phyloP scores from a whole-genome alignment of 2,329 filamentous ascomycete genomes.

The Cladobotryum mycophilum region DNA sequence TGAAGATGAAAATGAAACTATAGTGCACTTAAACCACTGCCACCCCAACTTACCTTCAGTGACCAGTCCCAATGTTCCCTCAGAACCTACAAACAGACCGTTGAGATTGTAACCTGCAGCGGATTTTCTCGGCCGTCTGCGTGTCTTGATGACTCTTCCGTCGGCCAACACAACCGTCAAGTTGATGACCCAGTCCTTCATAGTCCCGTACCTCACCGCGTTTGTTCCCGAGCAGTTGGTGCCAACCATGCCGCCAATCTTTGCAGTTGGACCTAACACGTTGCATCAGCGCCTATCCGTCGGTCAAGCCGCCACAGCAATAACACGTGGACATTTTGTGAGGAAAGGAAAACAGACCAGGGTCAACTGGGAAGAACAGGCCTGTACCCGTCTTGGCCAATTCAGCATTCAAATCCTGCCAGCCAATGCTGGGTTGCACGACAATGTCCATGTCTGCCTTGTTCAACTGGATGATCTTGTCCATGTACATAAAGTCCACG shows the following conservation, averaged over 20 bases:
- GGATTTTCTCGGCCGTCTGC: constrained; percentile 70
- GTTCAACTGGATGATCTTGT: constrained; percentile 71
- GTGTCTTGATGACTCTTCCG: constrained; percentile 72
- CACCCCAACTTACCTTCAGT: constrained; percentile 51
- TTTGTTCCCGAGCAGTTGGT: constrained; percentile 76
- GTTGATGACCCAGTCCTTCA: constrained; percentile 85
- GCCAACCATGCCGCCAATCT: constrained; percentile 78
- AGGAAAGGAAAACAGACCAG: constrained; percentile 46
- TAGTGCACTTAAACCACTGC: neutral
- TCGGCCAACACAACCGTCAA: constrained; percentile 75
- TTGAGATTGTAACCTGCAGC: constrained; percentile 82
- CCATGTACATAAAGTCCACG: constrained; percentile 86
- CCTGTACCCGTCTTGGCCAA: constrained; percentile 62
- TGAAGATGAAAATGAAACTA: neutral
- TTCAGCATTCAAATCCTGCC: constrained; percentile 78
- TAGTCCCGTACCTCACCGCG: constrained; percentile 73
- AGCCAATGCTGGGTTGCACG: constrained; percentile 85
- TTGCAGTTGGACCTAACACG: constrained; percentile 52
- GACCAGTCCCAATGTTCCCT: constrained; percentile 74
- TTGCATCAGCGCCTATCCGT: neutral
- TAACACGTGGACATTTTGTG: neutral
- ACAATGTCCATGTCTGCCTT: constrained; percentile 88
- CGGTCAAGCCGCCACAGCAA: neutral
- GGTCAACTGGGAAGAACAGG: constrained; percentile 87
- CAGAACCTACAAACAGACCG: constrained; percentile 70